These are phyloP conservation scores for Penicillium sp. DNA, from an alignment of 2,329 filamentous ascomycete species.

Conservation along the genomic window DNA sequence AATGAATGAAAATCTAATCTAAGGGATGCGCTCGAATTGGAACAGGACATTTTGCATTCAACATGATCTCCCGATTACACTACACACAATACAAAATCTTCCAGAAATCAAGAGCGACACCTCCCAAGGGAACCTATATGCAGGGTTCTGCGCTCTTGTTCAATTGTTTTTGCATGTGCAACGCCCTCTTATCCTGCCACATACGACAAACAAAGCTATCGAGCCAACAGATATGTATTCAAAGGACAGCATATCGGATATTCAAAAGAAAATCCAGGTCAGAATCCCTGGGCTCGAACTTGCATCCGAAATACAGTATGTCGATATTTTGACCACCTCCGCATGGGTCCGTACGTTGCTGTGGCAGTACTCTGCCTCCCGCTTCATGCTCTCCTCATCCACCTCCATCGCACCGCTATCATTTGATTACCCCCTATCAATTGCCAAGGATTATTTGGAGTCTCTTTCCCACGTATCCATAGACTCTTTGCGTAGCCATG, in stretches of 20 bases:
- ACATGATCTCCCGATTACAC: neutral
- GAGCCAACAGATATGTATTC: neutral
- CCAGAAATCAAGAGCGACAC: neutral
- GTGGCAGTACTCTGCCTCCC: slow-evolving; percentile 21
- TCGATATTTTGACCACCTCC: slow-evolving; percentile 17
- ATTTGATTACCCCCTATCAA: neutral
- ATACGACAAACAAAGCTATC: neutral
- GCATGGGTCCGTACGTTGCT: slow-evolving; percentile 18
- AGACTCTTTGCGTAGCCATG: neutral
- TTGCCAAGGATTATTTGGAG: neutral
- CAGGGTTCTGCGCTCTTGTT: neutral
- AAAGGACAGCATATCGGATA: neutral
- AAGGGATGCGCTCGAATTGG: neutral
- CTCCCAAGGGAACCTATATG: neutral
- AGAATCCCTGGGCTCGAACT: neutral
- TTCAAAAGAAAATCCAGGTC: neutral
- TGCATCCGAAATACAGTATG: slow-evolving; percentile 2
- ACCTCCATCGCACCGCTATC: neutral
- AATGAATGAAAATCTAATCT: neutral
- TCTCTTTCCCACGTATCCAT: neutral
- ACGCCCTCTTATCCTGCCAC: neutral
- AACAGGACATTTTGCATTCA: neutral
- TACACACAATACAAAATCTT: neutral
- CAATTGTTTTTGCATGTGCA: neutral
- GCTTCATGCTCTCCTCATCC: slow-evolving; percentile 18